These are phyloP conservation scores for Pulveroboletus sp. DNA, from an alignment of 768 basidiomycete genomes.

Conservation along the genomic window DNA sequence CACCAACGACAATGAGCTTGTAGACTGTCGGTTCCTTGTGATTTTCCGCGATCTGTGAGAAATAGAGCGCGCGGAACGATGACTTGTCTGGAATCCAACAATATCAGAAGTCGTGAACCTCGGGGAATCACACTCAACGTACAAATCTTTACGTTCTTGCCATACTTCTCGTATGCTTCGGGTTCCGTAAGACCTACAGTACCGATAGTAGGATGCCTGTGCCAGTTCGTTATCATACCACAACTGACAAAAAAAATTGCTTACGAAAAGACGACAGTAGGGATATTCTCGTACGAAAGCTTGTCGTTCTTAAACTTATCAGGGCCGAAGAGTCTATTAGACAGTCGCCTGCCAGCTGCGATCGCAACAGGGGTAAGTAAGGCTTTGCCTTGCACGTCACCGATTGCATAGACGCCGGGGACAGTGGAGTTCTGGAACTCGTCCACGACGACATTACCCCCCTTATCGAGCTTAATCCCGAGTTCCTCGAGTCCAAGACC, in stretches of 20 bases:
- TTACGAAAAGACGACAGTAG: constrained; percentile 95
- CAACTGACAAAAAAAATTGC: constrained; percentile 30
- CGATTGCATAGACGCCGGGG: constrained; percentile 71
- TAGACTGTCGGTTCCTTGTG: constrained; percentile 95
- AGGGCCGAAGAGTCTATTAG: constrained; percentile 88
- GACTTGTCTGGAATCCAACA: constrained; percentile 56
- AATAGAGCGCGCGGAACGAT: constrained; percentile 81
- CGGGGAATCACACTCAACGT: constrained; percentile 29
- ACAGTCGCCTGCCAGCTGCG: constrained; percentile 84
- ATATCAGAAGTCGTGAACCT: background rate
- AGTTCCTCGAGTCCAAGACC: constrained; percentile 71
- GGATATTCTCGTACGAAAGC: constrained; percentile 83
- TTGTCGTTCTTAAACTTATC: constrained; percentile 84
- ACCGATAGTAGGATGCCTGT: constrained; percentile 90
- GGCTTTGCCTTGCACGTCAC: constrained; percentile 90
- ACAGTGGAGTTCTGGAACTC: constrained; percentile 84
- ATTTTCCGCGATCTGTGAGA: constrained; percentile 81
- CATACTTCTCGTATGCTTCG: constrained; percentile 83
- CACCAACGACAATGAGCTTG: constrained; percentile 83
- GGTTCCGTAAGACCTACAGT: constrained; percentile 94
- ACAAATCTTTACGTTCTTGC: constrained; percentile 90
- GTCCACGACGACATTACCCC: constrained; percentile 85
- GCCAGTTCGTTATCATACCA: constrained; percentile 2
- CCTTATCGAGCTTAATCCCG: constrained; percentile 68
- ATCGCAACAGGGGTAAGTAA: constrained; percentile 96